Base-by-base conservation (phyloP, 2,329 filamentous ascomycete genomes). In the Fusarium marasasianum region DNA sequence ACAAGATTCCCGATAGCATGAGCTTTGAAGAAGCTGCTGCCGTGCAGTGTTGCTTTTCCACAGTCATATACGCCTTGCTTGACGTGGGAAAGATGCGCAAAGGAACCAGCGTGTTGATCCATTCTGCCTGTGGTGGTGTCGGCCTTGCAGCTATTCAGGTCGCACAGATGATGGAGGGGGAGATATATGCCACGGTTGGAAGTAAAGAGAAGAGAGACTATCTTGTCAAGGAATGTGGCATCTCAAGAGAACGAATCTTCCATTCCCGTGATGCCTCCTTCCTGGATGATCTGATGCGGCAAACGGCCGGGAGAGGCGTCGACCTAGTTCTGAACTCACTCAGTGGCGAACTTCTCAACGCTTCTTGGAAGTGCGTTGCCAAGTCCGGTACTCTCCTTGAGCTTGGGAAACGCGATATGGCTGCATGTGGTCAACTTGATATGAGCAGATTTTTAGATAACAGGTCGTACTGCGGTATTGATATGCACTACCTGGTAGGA, bases 311-410 rank as follows among this genome's bases (percentile, higher is more conserved):
- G 5, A 59, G 59, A 9, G 83, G 83, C 3, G 79, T 84, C 3
- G 79, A 84, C 24, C 60, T 83, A 1, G 74, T 84, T 1, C 54
- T 84, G 8, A 83, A 83, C 63, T 81, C 78, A 0, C 69, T 83
- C 0, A 64, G 76, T 0, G 82, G 81, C 1, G 80, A 82, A 2
- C 50, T 69, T 5, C 65, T 84, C 0, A 75, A 71, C 1, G 76
- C 79, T 3, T 80, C 81, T 0, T 84, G 79, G 80, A 68, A 79
- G 17, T 83, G 81, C 50, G 69, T 85, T 20, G 81, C 83, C 3
- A 64, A 72, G 3, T 78, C 74, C 26, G 83, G 84, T 1, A 63
- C 76, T 1, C 80, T 84, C 54, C 53, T 85, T 0, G 83, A 85
- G 62, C 78, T 84, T 44, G 81, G 79, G 0, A 81, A 80, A 41